Evolutionary conservation across 2,329 filamentous ascomycete species (phyloP), one percentile per base, ranked within the genome.

Genomic region (Fusarium protoensiforme): DNA sequence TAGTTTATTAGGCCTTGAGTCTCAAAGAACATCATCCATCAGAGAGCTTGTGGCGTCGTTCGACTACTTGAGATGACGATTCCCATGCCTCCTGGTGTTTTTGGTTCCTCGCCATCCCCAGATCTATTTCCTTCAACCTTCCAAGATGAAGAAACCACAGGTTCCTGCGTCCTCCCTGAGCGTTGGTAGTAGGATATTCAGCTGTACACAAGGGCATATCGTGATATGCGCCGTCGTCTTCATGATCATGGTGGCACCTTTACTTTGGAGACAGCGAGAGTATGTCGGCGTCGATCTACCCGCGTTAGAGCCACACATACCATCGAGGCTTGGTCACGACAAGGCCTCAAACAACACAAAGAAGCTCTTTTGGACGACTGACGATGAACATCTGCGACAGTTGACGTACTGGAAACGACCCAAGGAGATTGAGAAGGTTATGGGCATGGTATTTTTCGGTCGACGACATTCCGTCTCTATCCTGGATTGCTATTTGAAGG

Each of bases 401-500:
- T 38, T 77, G 20, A 61, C 64, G 24, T 46, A 75, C 8, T 78
- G 70, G 72, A 41, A 72, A 33, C 65, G 72, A 41, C 77, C 77
- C 2, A 24, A 58, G 2, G 41, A 69, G 13, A 62, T 78, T 10
- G 64, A 64, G 4, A 84, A 82, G 70, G 77, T 87, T n/a, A 81
- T 86, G 66, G 85, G 80, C 18, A 79, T 87, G 64, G 83, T 87
- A 1, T 87, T 87, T 65, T 87, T 81, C 67, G 85, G 85, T 22
- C 81, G 85, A 18, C 82, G 82, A 58, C 78, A 81, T 64, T 82
- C 83, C 11, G 83, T 86, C 27, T 83, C 85, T 35, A 82, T 87
- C 31, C 73, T 87, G 43, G 85, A 86, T 68, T 87, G 85, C 67
- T 87, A 87, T 67, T 74, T 85, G 38, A 81, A 83, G 80, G 81